Conservation (phyloP, 192 early-diverging fungal species). For the Rhizoclosmatium globosum region DNA sequence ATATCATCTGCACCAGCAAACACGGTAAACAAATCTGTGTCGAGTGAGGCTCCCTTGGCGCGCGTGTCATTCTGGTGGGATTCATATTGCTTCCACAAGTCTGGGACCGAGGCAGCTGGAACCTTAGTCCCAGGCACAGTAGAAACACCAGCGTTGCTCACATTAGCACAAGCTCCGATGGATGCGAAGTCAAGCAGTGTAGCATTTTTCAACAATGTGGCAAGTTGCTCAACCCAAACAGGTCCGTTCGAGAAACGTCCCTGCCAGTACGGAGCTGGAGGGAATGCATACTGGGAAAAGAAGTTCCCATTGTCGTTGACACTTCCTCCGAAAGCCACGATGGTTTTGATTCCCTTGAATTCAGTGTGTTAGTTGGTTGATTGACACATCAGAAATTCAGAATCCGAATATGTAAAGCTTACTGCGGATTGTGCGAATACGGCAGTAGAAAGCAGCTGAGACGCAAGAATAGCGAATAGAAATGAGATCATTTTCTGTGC, state of each 20-base stretch:
- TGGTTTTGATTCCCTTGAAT: slow-evolving; percentile 36
- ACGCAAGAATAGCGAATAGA: too few relatives aligned
- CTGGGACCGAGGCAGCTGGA: slow-evolving; percentile 2
- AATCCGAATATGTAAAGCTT: too few relatives aligned
- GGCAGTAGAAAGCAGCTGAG: too few relatives aligned
- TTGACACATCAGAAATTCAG: too few relatives aligned
- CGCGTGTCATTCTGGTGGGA: neutral
- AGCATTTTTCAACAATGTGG: slow-evolving; percentile 13
- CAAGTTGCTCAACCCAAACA: slow-evolving; percentile 42
- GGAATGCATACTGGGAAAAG: slow-evolving; percentile 29
- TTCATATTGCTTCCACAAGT: neutral
- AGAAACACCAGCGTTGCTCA: neutral
- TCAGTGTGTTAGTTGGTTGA: too few relatives aligned
- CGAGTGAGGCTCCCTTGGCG: neutral
- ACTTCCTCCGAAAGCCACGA: slow-evolving; percentile 66
- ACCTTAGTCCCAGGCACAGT: neutral
- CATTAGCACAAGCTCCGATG: slow-evolving; percentile 1
- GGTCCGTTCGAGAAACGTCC: slow-evolving; percentile 55
- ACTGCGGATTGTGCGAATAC: too few relatives aligned
- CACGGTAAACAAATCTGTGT: neutral
- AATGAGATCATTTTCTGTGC: too few relatives aligned
- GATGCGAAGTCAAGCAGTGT: slow-evolving; percentile 22
- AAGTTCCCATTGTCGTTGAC: slow-evolving; percentile 59
- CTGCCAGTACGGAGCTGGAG: slow-evolving; percentile 40
- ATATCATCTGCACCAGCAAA: slow-evolving; percentile 12